phyloP scores from a whole-genome alignment of 2,329 filamentous ascomycete species.

The Monosporascus sp. region DNA sequence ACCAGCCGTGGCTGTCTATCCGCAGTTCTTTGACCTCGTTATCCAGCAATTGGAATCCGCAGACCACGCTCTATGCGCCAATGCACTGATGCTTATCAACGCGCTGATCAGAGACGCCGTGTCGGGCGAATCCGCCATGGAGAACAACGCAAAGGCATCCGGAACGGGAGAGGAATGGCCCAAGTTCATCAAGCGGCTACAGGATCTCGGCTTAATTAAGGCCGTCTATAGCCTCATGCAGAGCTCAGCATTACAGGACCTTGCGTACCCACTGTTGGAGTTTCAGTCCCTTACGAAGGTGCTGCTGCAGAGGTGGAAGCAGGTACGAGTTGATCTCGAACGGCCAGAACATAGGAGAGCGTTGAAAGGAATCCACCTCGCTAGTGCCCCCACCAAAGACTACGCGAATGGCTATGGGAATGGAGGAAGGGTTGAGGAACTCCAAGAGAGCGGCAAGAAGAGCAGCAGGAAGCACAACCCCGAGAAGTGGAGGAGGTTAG shows the following conservation, averaged over 20 bases:
- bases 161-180: constrained; percentile 72
- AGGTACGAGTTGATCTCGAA: constrained; percentile 79
- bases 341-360: constrained; percentile 82
- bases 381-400: constrained; percentile 59
- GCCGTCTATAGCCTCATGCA: constrained; percentile 93
- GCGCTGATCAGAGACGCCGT: constrained; percentile 90
- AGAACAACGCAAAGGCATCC: constrained; percentile 27
- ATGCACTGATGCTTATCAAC: constrained; percentile 92
- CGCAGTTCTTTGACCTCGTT: constrained; percentile 90
- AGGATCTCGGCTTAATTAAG: constrained; percentile 89
- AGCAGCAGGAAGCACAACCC: constrained; percentile 72
- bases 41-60: constrained; percentile 88
- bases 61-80: constrained; percentile 92
- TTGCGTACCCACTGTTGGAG: constrained; percentile 84
- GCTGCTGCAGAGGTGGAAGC: constrained; percentile 80
- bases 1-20: constrained; percentile 84
- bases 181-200: constrained; percentile 87
- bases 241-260: constrained; percentile 82
- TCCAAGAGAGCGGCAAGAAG: constrained; percentile 42
- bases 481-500: constrained; percentile 87
- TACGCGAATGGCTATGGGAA: constrained; percentile 18
- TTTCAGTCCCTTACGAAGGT: constrained; percentile 91
- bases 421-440: constrained; percentile 30
- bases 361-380: constrained; percentile 77
- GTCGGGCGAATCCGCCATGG: constrained; percentile 57